A percentile compares a stretch with the other conserved stretches of the same genome.
These are phyloP conservation scores for Syzygium jambos DNA, from an alignment of 345 rosid genomes.

Conservation along the genomic window DNA sequence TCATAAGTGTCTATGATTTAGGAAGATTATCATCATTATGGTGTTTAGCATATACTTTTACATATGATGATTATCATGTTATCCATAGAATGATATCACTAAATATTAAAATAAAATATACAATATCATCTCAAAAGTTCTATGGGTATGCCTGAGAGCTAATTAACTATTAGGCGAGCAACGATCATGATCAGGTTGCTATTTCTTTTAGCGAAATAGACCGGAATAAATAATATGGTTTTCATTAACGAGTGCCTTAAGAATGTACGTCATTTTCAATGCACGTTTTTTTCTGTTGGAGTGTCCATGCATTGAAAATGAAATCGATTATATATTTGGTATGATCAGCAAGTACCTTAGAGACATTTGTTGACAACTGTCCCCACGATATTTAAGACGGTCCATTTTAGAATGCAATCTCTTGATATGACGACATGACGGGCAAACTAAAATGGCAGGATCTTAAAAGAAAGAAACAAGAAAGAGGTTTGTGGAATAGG, in stretches of 20 bases:
- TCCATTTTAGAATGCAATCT: not conserved
- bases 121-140: not conserved
- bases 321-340: not conserved
- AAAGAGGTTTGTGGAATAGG: not conserved
- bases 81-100: no score
- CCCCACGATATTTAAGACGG: not conserved
- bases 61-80: no score
- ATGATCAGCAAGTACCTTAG: not conserved
- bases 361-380: not conserved
- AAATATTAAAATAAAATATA: no score
- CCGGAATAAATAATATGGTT: not conserved
- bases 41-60: no score
- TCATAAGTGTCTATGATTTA: no score
- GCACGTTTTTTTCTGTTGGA: fast-evolving
- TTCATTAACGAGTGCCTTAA: not conserved
- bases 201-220: not conserved
- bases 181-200: not conserved
- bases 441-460: not conserved
- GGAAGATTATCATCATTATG: no score
- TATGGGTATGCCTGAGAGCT: not conserved
- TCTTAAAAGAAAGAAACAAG: not conserved
- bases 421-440: not conserved
- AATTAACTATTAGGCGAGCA: not conserved
- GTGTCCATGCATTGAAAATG: not conserved
- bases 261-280: fast-evolving